Base-by-base conservation (phyloP, 495 filamentous ascomycete species). In the Hamigera avellanea region DNA sequence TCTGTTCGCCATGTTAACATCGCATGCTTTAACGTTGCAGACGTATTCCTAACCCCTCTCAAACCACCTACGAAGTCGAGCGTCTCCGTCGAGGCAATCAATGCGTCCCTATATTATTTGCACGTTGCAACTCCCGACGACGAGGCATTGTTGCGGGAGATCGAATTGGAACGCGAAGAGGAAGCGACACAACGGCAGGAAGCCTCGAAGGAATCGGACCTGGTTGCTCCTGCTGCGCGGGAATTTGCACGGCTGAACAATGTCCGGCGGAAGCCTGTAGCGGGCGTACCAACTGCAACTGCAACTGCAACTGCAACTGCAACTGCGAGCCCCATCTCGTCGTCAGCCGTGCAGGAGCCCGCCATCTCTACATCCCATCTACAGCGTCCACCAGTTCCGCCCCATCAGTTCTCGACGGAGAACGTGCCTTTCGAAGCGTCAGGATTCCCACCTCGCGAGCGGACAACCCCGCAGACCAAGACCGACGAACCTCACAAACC, bases 31-130 rank as follows among this genome's bases (percentile, higher is more conserved):
- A 23, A 5, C 21, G 9, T 23, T 23, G 2, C 32, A 93, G 91
- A 96, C 70, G 72, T 96, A 30, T 91, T 98, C 40, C 73, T 96
- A n/a, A 88, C 89, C 7, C 82, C 91, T 1, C 62, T 93, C 14
- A 88, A 89, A 56, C 91, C 91, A 13, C 75, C 82, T 13, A 66
- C 78, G 13, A 91, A 89, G 54, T 61, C 61, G 2, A 85, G 85
- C 26, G 83, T 96, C 17, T 93, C 83, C 0, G 82, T 75, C 6
- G 78, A 85, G 50, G 89, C 95, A 53, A 80, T 96, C 23, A 75
- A 81, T 32, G 83, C 78, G 43, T 91, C 80, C 8, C 69, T 98
- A 2, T 98, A 95, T 59, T 95, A 89, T 50, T 57, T 95, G 25
- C 91, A 98, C 53, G 66, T 93, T 25, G 70, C 89, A 36, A 66